Base-by-base conservation (phyloP, 2,329 filamentous ascomycete species). In the Apiospora hydei region DNA sequence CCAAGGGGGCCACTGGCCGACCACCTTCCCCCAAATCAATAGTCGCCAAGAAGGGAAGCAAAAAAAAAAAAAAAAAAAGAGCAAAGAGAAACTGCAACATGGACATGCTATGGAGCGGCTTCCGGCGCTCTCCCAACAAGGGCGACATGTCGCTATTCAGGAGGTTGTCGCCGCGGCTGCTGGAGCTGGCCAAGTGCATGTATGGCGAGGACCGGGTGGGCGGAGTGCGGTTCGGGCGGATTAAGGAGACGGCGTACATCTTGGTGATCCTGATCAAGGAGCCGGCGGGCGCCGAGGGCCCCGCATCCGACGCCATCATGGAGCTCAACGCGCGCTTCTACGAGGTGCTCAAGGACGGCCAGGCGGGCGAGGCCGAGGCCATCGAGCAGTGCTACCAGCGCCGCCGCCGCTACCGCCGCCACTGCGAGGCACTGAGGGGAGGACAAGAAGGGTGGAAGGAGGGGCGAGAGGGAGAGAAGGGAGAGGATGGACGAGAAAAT, bases 311-410 rank as follows among this genome's bases (percentile, higher is more conserved):
- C 44, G 70, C 69, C 38, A 70, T 73, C 49, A 67, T 67, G 66
- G 57, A 41, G 34, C 72, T 73, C 68, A 72, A 53, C 49, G 70
- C 72, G 13, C 57, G 64, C 61, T 70, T 73, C 46, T 73, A 73
- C 69, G 72, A 72, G 61, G 72, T 71, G 11, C 47, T 73, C 21
- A 66, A 69, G 43, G 69, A 70, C 43, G 53, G 67, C 3, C 49
- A 49, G 47, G 72, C 67, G 21, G 57, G 44, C 44, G 70, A 73
- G 68, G 47, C 68, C 34, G 46, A 30, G 47, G 68, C 41, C 4
- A 64, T 64, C 34, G 57, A 38, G 16, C 57, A 64, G 57, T 64
- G 57, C 30, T 38, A 64, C 34, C 57, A 41, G 18, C 57, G 57
- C 34, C 57, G 57, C 21, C 57, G 57, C 21, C 57, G 57, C 30